Conservation (phyloP, 345 rosid species). For the Lumnitzera littorea region DNA sequence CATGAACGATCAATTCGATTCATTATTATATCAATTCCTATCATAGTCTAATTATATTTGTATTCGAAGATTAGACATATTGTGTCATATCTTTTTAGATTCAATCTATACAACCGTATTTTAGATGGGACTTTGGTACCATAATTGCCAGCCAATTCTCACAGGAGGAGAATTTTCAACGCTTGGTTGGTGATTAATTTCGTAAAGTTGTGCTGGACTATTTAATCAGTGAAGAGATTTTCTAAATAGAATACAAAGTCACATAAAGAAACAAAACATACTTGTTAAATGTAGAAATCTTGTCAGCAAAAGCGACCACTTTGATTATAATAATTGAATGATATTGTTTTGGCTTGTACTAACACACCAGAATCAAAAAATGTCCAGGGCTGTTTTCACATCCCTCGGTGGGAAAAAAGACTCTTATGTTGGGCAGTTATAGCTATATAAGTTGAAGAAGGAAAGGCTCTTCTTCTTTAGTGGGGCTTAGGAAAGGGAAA, state of each 20-base stretch:
- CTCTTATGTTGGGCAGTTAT: background rate
- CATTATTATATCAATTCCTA: too few species aligned
- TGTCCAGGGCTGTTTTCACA: conserved; percentile 23
- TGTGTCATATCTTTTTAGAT: too few species aligned
- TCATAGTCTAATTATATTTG: background rate
- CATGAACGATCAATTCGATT: too few species aligned
- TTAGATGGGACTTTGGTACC: too few species aligned
- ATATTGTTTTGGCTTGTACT: background rate
- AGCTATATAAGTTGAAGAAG: conserved; percentile 12
- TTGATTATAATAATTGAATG: background rate
- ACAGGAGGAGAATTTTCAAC: conserved; percentile 15
- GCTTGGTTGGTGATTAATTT: conserved; percentile 18
- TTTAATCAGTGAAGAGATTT: background rate
- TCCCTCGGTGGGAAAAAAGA: background rate
- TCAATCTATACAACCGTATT: too few species aligned
- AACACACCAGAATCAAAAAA: background rate
- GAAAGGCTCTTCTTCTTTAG: conserved; percentile 17
- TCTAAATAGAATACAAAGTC: conserved; percentile 18
- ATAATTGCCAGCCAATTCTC: too few species aligned
- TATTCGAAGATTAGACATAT: background rate
- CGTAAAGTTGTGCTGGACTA: background rate
- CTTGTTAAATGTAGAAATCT: conserved; percentile 5
- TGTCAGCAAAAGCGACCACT: conserved; percentile 27
- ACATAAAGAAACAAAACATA: conserved; percentile 19
- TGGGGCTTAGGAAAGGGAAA: conserved; percentile 20